Conservation (phyloP, 2,329 filamentous ascomycete genomes). For the Mycocentrospora acerina region DNA sequence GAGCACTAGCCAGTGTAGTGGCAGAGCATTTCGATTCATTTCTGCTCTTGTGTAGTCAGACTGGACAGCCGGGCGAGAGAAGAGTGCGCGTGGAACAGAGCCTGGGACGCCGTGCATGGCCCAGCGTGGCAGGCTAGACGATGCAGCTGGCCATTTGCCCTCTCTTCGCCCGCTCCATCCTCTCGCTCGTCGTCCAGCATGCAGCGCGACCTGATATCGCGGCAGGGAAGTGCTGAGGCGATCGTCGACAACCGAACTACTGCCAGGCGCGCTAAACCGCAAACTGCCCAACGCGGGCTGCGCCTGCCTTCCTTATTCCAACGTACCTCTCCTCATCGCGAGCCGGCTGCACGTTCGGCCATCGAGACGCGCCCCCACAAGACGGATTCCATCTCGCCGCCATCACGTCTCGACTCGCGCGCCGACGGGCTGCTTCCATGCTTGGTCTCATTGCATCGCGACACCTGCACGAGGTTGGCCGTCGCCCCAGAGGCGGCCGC, state of each 20-base stretch:
- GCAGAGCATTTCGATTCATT: no score
- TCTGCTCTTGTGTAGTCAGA: no score
- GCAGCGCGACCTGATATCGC: conserved; percentile 8
- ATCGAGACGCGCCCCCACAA: conserved; percentile 35
- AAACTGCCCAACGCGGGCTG: no score
- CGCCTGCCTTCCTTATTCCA: conserved; percentile 11
- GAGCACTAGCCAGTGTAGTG: no score
- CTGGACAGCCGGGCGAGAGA: no score
- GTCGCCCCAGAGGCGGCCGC: conserved; percentile 42
- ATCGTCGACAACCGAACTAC: neutral
- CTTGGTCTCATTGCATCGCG: conserved; percentile 41
- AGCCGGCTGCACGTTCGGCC: conserved; percentile 33
- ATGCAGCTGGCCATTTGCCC: no score
- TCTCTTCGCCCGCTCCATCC: no score
- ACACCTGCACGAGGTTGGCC: conserved; percentile 46
- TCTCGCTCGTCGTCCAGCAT: no score
- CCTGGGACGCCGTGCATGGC: no score
- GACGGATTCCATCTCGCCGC: conserved; percentile 37
- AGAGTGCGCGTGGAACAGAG: no score
- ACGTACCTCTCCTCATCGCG: conserved; percentile 23
- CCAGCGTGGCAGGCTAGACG: no score
- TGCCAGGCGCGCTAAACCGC: conserved; percentile 3
- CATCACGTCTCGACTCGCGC: conserved; percentile 29
- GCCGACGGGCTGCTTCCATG: conserved; percentile 41
- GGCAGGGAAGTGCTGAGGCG: neutral